Conservation (phyloP, 192 early-diverging fungal genomes). For the Funneliformis geosporum region DNA sequence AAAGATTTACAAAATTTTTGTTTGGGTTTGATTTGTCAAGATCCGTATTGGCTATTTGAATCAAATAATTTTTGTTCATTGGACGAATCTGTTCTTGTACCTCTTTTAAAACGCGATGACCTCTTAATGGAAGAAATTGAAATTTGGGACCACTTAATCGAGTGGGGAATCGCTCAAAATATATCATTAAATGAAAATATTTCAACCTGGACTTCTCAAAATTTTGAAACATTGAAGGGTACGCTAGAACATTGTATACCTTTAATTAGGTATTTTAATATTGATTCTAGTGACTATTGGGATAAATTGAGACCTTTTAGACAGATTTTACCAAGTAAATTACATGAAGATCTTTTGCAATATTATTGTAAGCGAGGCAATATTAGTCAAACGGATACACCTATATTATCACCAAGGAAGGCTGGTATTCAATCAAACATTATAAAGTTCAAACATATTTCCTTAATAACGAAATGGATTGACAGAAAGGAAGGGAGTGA, state of each 20-base stretch:
- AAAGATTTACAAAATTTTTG: conserved; percentile 21
- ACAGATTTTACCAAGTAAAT: conserved; percentile 13
- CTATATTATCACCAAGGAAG: conserved; percentile 1
- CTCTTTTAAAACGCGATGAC: conserved; percentile 27
- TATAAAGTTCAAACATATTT: conserved; percentile 11
- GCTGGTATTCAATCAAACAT: conserved; percentile 20
- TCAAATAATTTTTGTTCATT: conserved; percentile 12
- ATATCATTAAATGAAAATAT: conserved; percentile 4
- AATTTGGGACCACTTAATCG: conserved; percentile 17
- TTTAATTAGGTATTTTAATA: conserved; percentile 24
- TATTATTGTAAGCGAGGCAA: conserved; percentile 10
- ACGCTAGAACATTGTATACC: conserved; percentile 7
- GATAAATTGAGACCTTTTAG: conserved; percentile 23
- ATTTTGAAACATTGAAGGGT: conserved; percentile 7
- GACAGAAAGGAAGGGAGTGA: conserved; percentile 6
- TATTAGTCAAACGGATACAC: neutral
- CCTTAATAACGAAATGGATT: conserved; percentile 11
- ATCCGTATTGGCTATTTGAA: conserved; percentile 22
- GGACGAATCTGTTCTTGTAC: conserved; percentile 24
- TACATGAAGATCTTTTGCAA: conserved; percentile 19
- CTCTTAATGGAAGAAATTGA: conserved; percentile 27
- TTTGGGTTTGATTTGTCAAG: conserved; percentile 25
- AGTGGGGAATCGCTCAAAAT: conserved; percentile 29
- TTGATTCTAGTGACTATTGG: conserved; percentile 16
- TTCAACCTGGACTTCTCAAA: neutral